Evolutionary conservation across 192 early-diverging fungal genomes (phyloP), one percentile per base, ranked within the genome.

Genomic region (Coemansia sp.): DNA sequence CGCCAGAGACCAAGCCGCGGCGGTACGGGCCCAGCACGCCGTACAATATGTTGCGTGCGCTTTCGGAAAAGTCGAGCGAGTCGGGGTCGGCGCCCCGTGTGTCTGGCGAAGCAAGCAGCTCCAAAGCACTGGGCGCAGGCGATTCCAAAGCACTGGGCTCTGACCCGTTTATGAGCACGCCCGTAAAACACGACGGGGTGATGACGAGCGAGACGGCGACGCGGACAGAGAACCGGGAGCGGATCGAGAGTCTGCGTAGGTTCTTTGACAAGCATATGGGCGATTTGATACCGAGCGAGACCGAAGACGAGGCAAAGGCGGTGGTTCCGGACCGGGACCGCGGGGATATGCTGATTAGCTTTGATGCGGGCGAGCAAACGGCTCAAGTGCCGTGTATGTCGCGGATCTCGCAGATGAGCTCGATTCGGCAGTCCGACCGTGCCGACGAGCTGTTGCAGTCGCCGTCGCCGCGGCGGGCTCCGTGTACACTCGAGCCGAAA

Each of bases 11-110:
- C 60, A 62, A 69, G n/a, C 31, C 60, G 4, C 60, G 61, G 36
- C 47, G 48, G 37, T 60, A 53, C 20, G 38, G 46, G 2, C 48
- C 25, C n/a, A 26, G 51, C 36, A 68, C 72, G n/a, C 66, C 66
- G 1, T 65, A 68, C 51, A 63, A 57, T 7, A 40, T 64, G 15
- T 36, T 74, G 36, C 65, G 71, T 17, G 57, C 71, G 15, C 61
- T 74, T 12, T 74, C 71, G 2, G 71, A 74, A 51, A 74, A 62
- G 22, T 74, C 65, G 20, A 62, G 57, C 55, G 65, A 66, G 21
- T 72, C 69, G 7, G 58, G 28, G 36, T 38, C 55, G 3, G 10
- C n/a, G 31, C 31, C 14, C 0, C 28, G 22, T 25, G 23, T 21
- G n/a, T 8, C 26, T 25, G 14, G 23, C 52, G 25, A 26, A 28